A percentile compares a stretch with the other conserved stretches of the same genome.
Conservation (phyloP, 2,329 filamentous ascomycete genomes). For the Trichoderma hamatum region DNA sequence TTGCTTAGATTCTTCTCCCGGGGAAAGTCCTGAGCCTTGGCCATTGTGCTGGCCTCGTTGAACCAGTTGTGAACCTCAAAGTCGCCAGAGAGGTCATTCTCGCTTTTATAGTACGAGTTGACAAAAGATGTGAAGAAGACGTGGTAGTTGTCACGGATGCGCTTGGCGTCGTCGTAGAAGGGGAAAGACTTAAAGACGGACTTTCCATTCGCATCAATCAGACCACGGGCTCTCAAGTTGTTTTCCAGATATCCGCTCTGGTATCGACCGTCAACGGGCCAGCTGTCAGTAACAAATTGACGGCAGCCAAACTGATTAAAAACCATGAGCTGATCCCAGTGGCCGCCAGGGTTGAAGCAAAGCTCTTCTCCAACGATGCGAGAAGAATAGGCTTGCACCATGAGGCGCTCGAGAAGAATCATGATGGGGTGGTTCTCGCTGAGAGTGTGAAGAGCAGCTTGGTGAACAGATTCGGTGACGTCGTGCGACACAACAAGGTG, state of each 20-base stretch:
- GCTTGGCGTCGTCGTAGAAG: constrained; percentile 41
- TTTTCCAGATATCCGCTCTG: constrained; percentile 45
- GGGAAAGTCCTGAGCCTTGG: constrained; percentile 32
- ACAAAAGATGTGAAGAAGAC: constrained; percentile 47
- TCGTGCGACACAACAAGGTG: constrained; percentile 50
- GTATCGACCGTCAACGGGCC: constrained; percentile 38
- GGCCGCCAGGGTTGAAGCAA: constrained; percentile 36
- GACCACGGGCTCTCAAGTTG: constrained; percentile 44
- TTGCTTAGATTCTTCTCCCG: constrained; percentile 45
- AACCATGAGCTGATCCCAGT: constrained; percentile 38
- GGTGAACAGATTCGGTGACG: constrained; percentile 47
- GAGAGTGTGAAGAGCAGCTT: constrained; percentile 51
- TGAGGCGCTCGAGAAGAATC: constrained; percentile 41
- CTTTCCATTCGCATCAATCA: constrained; percentile 39
- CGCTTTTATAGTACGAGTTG: constrained; percentile 47
- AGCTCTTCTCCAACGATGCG: constrained; percentile 31
- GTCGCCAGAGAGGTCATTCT: constrained; percentile 41
- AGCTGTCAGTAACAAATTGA: constrained; percentile 37
- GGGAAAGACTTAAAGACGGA: constrained; percentile 45
- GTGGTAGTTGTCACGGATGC: constrained; percentile 42
- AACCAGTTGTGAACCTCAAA: constrained; percentile 50
- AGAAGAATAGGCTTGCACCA: constrained; percentile 34
- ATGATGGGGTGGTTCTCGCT: constrained; percentile 50
- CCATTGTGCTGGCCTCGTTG: constrained; percentile 41
- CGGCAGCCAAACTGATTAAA: constrained; percentile 29